Evolutionary conservation across 129 eudicot species (phyloP), one percentile per base, ranked within the genome.

Genomic region (Pseudognaphalium luteoalbum): DNA sequence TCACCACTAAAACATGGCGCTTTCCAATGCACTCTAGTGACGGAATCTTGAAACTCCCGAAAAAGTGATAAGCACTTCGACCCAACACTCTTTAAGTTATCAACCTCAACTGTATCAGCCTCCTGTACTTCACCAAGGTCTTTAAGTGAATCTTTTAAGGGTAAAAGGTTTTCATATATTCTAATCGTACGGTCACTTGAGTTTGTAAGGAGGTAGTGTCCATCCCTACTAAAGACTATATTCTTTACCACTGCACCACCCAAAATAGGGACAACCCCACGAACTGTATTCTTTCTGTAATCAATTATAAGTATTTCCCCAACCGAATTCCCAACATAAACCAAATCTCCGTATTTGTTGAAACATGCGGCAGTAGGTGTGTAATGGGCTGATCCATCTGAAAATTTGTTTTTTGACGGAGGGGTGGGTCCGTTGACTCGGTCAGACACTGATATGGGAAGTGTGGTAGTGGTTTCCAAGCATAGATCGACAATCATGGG

Each of bases 1-100:
- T 94, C 99, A 25, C 99, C 97, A 66, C 99, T 91, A 73, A 94
- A 94, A 44, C 99, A 91, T 2, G 99, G 97, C 14, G 93, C 99
- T 81, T 94, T 94, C 99, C 99, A 94, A 72, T 94, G 97, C 57
- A 91, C 92, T 81, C 81, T 81, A 14, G 97, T 94, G 30, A 94
- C 84, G 22, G 97, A 87, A 77, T 94, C 99, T 74, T 94, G 99
- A 85, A 94, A 94, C 85, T 91, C 96, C 50, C 97, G 85, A 42
- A 83, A 91, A 32, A 89, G 86, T 7, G 83, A 76, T 58, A 94
- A 76, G 74, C 90, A 85, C 70, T 70, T 87, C 19, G 76, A 63
- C 44, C 99, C 99, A n/a, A 72, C 84, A 56, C 71, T 78, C 70
- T 86, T 91, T 59, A 91, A 47, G 82, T 66, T 91, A 57, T 87